phyloP scores from a whole-genome alignment of 805 yeast genomes.

The Candida sonorensis region DNA sequence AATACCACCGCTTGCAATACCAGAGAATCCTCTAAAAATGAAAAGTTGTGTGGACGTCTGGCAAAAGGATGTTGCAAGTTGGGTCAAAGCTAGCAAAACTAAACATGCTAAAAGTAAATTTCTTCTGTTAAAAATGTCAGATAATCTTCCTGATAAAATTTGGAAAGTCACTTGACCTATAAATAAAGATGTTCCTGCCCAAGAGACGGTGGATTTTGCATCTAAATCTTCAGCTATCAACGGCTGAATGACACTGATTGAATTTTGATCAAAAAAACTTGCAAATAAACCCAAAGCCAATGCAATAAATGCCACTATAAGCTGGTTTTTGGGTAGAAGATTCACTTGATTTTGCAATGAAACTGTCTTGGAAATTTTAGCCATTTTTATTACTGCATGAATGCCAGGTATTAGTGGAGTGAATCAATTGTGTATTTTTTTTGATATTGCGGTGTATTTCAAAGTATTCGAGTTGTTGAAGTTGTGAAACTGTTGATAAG shows the following conservation, averaged over 20 bases:
- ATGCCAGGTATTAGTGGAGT: too few relatives aligned
- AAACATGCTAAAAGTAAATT: constrained; percentile 34
- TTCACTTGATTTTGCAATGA: constrained; percentile 33
- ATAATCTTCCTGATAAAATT: constrained; percentile 44
- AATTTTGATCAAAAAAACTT: constrained; percentile 43
- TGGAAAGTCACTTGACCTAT: constrained; percentile 48
- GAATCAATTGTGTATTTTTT: too few relatives aligned
- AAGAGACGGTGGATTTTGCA: constrained; percentile 39
- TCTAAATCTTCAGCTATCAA: constrained; percentile 40
- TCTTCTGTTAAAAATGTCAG: constrained; percentile 52
- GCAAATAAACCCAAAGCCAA: constrained; percentile 34
- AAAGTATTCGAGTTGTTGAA: too few relatives aligned
- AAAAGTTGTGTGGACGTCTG: constrained; percentile 41
- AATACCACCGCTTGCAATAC: constrained; percentile 51
- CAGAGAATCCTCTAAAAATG: constrained; percentile 47
- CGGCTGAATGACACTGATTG: constrained; percentile 42
- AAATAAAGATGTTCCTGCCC: constrained; percentile 53
- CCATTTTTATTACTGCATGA: constrained; percentile 2
- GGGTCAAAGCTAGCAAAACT: constrained; percentile 33
- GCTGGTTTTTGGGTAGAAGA: constrained; percentile 30
- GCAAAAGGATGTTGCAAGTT: constrained; percentile 47
- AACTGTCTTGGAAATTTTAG: constrained; percentile 5
- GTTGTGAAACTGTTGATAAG: too few relatives aligned
- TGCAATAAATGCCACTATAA: constrained; percentile 31
- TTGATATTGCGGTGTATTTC: too few relatives aligned